Evolutionary conservation across 345 rosid genomes (phyloP).

Genomic region (Pistacia integerrima): DNA sequence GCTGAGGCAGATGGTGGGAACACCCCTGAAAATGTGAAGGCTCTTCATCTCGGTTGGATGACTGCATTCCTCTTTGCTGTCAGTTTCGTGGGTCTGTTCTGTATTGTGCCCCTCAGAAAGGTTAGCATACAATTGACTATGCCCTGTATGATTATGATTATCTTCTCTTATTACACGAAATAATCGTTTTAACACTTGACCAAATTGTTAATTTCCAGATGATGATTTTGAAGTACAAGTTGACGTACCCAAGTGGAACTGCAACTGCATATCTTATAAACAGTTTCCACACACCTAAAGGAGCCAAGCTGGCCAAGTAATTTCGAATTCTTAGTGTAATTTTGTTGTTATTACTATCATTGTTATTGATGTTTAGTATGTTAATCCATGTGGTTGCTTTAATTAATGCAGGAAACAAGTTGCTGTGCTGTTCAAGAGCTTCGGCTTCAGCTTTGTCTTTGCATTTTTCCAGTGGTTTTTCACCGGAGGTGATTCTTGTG

Average conservation of each 20-base stretch:
- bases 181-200: background rate
- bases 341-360: background rate
- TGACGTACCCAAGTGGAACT: conserved; percentile 92
- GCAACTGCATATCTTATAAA: conserved; percentile 92
- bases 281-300: conserved; percentile 91
- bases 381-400: background rate
- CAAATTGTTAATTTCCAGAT: conserved; percentile 33
- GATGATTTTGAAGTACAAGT: conserved; percentile 79
- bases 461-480: conserved; percentile 77
- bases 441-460: conserved; percentile 47
- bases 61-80: conserved; percentile 75
- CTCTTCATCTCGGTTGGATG: conserved; percentile 70
- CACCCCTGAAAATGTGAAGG: conserved; percentile 53
- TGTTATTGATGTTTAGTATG: background rate
- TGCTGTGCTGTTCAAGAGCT: conserved; percentile 44
- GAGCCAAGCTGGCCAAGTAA: conserved; percentile 86
- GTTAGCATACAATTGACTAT: conserved; percentile 21
- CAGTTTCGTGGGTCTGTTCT: conserved; percentile 89
- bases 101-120: conserved; percentile 80
- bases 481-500: conserved; percentile 62
- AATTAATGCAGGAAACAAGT: conserved; percentile 54
- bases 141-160: too few relatives aligned
- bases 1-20: conserved; percentile 59
- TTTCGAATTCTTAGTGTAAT: background rate
- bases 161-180: background rate